Percentiles rank a stretch among this genome's conserved stretches.
Conservation (phyloP, 441 rosid species). For the Biscutella laevigata region DNA sequence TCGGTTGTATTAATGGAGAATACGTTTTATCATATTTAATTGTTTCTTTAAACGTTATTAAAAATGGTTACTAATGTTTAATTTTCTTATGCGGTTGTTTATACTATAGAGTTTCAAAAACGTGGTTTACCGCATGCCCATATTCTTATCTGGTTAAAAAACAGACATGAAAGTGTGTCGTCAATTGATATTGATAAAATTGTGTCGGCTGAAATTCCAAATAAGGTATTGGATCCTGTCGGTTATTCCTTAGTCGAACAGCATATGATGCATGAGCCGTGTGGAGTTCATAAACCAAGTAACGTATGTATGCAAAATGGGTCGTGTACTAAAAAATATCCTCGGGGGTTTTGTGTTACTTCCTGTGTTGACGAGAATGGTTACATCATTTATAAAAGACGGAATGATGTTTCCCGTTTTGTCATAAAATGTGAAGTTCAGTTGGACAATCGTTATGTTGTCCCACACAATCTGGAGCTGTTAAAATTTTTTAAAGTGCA, state of each 20-base stretch:
- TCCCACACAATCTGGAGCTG: too few species aligned
- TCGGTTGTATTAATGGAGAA: background rate
- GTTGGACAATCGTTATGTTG: too few species aligned
- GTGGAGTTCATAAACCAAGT: background rate
- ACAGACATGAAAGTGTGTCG: background rate
- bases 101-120: conserved; percentile 5
- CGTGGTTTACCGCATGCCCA: conserved; percentile 12
- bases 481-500: too few species aligned
- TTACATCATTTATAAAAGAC: too few species aligned
- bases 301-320: background rate
- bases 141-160: background rate
- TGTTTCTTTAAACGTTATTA: too few species aligned
- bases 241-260: background rate
- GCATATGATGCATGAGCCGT: background rate
- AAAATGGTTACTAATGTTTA: too few species aligned
- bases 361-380: too few species aligned
- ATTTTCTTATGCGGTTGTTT: background rate
- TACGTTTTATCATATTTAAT: background rate
- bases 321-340: background rate
- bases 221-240: background rate
- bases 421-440: too few species aligned
- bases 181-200: background rate
- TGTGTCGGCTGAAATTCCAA: background rate
- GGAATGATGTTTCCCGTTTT: too few species aligned
- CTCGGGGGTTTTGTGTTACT: background rate